These are phyloP conservation scores for Fonsecaea erecta DNA, from an alignment of 2,329 filamentous ascomycete species.

Conservation along the genomic window DNA sequence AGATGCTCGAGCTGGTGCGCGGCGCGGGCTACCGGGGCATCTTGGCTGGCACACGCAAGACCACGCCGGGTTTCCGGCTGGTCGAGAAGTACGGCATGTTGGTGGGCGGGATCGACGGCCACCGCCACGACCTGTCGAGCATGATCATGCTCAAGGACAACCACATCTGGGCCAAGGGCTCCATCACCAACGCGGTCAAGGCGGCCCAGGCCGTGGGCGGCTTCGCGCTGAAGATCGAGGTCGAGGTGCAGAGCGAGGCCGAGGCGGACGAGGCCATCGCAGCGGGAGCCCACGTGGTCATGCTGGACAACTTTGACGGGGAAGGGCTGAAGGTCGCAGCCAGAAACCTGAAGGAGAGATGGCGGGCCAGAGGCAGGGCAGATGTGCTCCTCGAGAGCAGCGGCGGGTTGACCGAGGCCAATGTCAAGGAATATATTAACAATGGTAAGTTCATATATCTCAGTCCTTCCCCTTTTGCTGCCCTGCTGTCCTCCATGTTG, in stretches of 20 bases:
- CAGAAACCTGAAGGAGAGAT: conserved; percentile 74
- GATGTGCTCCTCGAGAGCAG: conserved; percentile 89
- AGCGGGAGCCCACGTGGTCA: conserved; percentile 91
- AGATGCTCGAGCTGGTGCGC: conserved; percentile 61
- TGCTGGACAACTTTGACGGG: conserved; percentile 93
- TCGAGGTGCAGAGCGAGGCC: conserved; percentile 85
- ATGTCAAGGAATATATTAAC: conserved; percentile 80
- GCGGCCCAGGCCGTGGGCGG: conserved; percentile 84
- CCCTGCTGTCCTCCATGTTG: no score
- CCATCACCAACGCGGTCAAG: conserved; percentile 81
- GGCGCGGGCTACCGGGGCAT: conserved; percentile 76
- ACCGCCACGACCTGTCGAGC: conserved; percentile 84
- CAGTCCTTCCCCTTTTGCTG: background rate
- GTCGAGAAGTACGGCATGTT: conserved; percentile 99
- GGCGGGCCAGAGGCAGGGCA: conserved; percentile 66
- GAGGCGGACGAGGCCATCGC: conserved; percentile 90
- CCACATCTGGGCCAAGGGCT: conserved; percentile 77
- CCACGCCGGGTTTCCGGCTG: conserved; percentile 90
- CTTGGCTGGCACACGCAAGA: conserved; percentile 95
- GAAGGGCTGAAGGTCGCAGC: conserved; percentile 78
- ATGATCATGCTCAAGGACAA: conserved; percentile 99
- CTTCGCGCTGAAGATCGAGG: conserved; percentile 92
- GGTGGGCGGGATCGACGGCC: conserved; percentile 87
- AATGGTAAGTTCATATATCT: conserved; percentile 68
- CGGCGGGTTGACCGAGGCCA: conserved; percentile 82